Evolutionary conservation across 495 filamentous ascomycete species (phyloP), one percentile per base, ranked within the genome.

Genomic region (Tuber microsphaerosporum): DNA sequence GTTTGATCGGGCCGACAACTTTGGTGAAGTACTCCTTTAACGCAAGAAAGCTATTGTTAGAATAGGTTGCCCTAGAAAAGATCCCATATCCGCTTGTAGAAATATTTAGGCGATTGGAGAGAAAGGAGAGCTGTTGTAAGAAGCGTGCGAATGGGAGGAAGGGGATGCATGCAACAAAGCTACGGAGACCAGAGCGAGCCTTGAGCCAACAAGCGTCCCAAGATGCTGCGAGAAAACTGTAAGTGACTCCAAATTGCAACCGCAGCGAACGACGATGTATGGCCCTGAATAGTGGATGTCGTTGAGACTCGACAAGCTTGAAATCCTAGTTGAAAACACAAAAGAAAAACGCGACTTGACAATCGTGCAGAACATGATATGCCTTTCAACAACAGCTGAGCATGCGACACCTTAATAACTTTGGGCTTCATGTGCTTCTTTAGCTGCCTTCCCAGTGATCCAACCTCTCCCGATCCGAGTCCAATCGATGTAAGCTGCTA

Each of bases 21-120:
- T 92, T 91, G 82, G 86, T 84, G 86, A 99, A 97, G 85, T 97
- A 99, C 86, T 98, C 95, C 95, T 99, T 94, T 86, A 77, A 73
- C 75, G 70, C 42, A 80, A 73, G 79, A 82, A 81, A 81, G 76
- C 75, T 83, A 69, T 76, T 81, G 81, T 82, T 82, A 82, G 81
- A 82, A 82, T 76, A 42, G 69, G 77, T 70, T 69, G 79, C 73
- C 74, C 71, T 71, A 70, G 48, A 75, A 83, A 83, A 75, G 76
- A 76, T 72, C 70, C 78, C 75, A 43, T 71, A 77, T 76, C 73
- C 74, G 72, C 75, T 71, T 37, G 72, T 46, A 74, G 75, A 76
- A 71, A 74, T 74, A 45, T 44, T 43, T 70, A 76, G 74, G 34
- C 42, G 34, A 37, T 48, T n/a, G 71, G 46, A 61, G 34, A 17